phyloP scores from a whole-genome alignment of 2,329 filamentous ascomycete genomes.

The Penicillium sp. region DNA sequence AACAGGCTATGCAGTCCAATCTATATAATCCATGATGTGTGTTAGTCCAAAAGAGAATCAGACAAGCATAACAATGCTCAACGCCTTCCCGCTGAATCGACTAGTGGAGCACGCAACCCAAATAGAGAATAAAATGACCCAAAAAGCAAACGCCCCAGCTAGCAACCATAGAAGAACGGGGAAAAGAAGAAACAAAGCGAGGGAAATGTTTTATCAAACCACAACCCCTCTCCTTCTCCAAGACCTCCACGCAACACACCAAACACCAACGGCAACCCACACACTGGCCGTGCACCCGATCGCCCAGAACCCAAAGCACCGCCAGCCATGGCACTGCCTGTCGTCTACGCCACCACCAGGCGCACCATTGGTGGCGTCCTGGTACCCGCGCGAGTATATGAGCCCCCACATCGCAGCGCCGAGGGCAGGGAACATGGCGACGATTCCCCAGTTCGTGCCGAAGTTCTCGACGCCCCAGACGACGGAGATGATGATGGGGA shows the following conservation, averaged over 20 bases:
- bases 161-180: neutral
- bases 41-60: neutral
- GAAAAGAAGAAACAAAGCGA: neutral
- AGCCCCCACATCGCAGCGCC: conserved; percentile 90
- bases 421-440: conserved; percentile 86
- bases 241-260: conserved; percentile 82
- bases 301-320: conserved; percentile 90
- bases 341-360: conserved; percentile 37
- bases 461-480: conserved; percentile 99
- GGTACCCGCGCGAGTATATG: conserved; percentile 69
- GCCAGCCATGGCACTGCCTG: conserved; percentile 76
- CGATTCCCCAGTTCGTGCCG: conserved; percentile 95
- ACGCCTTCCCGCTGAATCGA: neutral
- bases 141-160: neutral
- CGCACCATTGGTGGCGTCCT: conserved; percentile 48
- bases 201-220: conserved; percentile 47
- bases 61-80: neutral
- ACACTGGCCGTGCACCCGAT: conserved; percentile 73
- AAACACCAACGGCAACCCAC: conserved; percentile 74
- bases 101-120: neutral
- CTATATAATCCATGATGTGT: neutral
- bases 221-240: conserved; percentile 80
- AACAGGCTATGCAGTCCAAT: neutral
- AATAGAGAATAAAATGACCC: neutral
- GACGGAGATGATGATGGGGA: conserved; percentile 91